phyloP scores from a whole-genome alignment of 2,329 filamentous ascomycete genomes.

The Curvularia lunata region DNA sequence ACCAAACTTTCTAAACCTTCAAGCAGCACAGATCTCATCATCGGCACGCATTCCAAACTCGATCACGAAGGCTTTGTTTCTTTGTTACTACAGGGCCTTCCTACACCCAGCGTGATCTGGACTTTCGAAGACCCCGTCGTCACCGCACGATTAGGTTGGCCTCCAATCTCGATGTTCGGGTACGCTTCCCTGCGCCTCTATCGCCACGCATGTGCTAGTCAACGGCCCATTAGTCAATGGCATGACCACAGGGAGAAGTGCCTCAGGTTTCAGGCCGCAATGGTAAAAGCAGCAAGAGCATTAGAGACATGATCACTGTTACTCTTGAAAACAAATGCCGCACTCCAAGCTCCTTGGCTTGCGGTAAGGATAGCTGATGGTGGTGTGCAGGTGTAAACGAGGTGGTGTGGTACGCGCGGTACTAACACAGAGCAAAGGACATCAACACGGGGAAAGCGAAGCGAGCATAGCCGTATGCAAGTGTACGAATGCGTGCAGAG shows the following conservation, averaged over 20 bases:
- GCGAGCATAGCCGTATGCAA: constrained; percentile 1
- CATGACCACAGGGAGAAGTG: not conserved
- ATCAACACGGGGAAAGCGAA: constrained; percentile 4
- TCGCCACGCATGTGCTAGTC: not conserved
- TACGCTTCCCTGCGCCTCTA: not conserved
- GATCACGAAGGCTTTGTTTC: not conserved
- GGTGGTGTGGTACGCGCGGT: not conserved
- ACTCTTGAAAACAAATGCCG: not conserved
- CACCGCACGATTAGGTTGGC: not conserved
- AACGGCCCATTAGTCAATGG: constrained; percentile 1
- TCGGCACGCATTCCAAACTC: not conserved
- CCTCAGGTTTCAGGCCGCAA: not conserved
- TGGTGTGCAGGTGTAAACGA: constrained; percentile 1
- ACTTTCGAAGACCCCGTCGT: not conserved
- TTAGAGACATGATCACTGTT: not conserved
- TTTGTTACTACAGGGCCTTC: not conserved
- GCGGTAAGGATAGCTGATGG: not conserved
- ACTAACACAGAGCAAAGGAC: not conserved
- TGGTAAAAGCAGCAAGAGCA: not conserved
- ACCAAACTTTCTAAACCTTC: not conserved
- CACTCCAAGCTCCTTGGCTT: not conserved
- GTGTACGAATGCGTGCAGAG: not conserved
- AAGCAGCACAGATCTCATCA: not conserved
- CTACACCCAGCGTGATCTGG: not conserved
- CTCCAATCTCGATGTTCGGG: not conserved